Base-by-base conservation (phyloP, 225 moss, liverwort and hornwort genomes). In the Climacium dendroides region DNA sequence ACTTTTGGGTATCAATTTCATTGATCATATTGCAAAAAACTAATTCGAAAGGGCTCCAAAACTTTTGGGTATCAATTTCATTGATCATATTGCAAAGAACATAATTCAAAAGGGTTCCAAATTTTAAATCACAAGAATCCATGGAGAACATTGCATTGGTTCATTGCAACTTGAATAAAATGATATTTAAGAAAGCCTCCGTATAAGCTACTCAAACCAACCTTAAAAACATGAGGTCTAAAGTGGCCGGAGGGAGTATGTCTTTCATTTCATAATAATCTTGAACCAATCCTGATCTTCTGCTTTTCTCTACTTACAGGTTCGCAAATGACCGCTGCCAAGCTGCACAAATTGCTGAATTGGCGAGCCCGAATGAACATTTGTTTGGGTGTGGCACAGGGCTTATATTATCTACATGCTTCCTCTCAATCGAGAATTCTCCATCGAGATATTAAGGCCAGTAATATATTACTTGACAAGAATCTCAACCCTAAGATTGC, bases 371-470 rank as follows among this genome's bases (percentile, higher is more conserved):
- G 90, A 57, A 37, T 83, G 73, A 92, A 92, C 35, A 88, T 90
- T 37, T 87, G 89, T 78, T 53, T 82, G 24, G 91, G 91, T 50
- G 87, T 91, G 84, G 91, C 91, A 26, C 89, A 87, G 19, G 88
- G 90, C 32, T 79, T 90, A 9, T 89, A 85, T 29, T 90, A 93
- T 71, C 84, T 93, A 23, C 93, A 93, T 81, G 92, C 84, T 73
- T 92, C 92, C 53, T 86, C 90, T 58, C 90, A 92, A 50, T 85
- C 88, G 11, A 78, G 69, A 52, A 93, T 93, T 28, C 84, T 92
- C 23, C 93, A 93, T 64, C 83, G 92, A 59, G 93, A 93, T 53
- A 90, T 93, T 5, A 93, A 93, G 55, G 85, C 92, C 5, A 90
- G 85, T 35, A 93, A 93, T 24, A 91, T 93, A 64, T 81, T 94